Percentiles rank a stretch among this genome's conserved stretches.
These are phyloP conservation scores for Marvania coccoides DNA, from an alignment of 139 green algal genomes.

Conservation along the genomic window DNA sequence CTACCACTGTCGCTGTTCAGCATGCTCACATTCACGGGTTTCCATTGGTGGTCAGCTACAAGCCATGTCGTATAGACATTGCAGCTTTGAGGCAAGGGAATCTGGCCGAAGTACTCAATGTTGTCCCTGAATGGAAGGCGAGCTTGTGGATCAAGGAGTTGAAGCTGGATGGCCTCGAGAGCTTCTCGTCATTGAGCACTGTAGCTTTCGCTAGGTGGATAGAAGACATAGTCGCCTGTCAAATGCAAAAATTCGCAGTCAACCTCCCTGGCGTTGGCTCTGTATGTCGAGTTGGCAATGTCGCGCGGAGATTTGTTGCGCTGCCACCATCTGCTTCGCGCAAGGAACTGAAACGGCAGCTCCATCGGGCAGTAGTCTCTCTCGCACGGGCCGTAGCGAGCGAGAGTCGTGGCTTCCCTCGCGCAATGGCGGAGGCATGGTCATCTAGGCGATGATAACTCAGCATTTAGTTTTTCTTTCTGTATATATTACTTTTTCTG, in stretches of 20 bases:
- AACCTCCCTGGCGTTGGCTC: background rate
- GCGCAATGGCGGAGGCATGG: background rate
- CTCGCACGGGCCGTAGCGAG: background rate
- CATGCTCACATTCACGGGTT: background rate
- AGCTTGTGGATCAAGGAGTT: background rate
- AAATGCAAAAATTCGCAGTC: background rate
- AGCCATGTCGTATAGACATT: background rate
- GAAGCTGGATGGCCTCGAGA: background rate
- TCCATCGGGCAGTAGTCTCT: background rate
- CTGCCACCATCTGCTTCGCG: background rate
- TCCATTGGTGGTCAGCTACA: background rate
- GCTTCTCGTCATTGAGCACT: background rate
- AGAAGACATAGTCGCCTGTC: background rate
- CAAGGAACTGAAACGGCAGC: background rate
- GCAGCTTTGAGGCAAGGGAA: background rate
- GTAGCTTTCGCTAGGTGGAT: background rate
- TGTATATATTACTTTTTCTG: background rate
- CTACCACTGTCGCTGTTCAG: background rate
- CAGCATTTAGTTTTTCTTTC: background rate
- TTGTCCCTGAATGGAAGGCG: background rate
- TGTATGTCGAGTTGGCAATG: background rate
- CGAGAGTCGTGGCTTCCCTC: background rate
- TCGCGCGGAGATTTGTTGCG: background rate
- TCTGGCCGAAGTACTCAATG: background rate
- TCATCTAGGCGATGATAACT: background rate